A percentile compares a stretch with the other conserved stretches of the same genome.
Conservation (phyloP, 1,139 yeast species). For the Saccharomyces hybrid region DNA sequence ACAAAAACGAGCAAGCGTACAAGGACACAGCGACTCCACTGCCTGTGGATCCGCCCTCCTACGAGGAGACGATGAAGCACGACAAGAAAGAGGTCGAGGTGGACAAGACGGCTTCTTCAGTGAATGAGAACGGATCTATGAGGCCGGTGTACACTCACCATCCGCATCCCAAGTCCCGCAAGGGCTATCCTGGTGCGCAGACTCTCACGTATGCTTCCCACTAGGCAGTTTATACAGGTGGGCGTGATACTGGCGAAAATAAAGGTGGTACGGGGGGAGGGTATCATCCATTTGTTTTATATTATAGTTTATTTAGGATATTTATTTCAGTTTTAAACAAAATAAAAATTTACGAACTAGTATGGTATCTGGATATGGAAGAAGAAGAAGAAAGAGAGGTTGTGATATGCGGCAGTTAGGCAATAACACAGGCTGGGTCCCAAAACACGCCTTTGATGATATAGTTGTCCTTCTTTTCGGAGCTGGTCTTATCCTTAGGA, state of each 20-base stretch:
- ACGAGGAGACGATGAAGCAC: slow-evolving; percentile 19
- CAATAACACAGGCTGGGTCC: slow-evolving; percentile 28
- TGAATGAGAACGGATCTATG: background rate
- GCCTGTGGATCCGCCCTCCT: slow-evolving; percentile 23
- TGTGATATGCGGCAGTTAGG: slow-evolving; percentile 7
- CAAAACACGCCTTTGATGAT: slow-evolving; percentile 22
- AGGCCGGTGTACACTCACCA: slow-evolving; percentile 7
- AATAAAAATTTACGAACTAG: background rate
- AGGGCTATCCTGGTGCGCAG: slow-evolving; percentile 14
- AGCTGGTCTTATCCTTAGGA: slow-evolving; percentile 19
- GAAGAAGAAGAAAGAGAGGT: background rate
- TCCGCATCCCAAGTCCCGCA: slow-evolving; percentile 10
- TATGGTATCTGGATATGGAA: background rate
- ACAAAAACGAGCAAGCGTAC: background rate
- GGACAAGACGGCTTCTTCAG: background rate
- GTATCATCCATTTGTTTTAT: background rate
- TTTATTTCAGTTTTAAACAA: background rate
- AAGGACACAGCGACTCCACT: background rate
- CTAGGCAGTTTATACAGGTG: too few relatives aligned
- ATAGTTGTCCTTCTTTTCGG: slow-evolving; percentile 30
- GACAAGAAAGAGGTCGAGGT: slow-evolving; percentile 2
- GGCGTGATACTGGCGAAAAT: too few relatives aligned
- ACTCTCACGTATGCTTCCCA: background rate
- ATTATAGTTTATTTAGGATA: background rate
- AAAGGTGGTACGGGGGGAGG: background rate